Conservation (phyloP, 2,329 filamentous ascomycete genomes). For the Dactylellina haptotyla region DNA sequence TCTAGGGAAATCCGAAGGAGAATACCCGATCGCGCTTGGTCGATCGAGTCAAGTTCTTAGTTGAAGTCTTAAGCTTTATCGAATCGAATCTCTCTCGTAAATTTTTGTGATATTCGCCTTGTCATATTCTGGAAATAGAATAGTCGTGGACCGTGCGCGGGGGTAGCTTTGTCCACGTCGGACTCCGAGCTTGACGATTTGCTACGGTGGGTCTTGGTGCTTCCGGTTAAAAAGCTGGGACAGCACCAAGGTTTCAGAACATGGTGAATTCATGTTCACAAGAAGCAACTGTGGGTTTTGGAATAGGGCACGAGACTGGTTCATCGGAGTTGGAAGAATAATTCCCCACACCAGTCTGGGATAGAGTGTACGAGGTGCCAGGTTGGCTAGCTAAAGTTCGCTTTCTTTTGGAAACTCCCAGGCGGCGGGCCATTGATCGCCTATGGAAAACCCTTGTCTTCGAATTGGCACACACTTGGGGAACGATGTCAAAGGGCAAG, state of each 20-base stretch:
- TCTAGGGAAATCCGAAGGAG: background rate
- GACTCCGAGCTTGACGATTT: conserved; percentile 29
- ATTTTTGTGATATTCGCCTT: conserved; percentile 24
- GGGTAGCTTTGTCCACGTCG: conserved; percentile 35
- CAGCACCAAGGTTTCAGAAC: conserved; percentile 53
- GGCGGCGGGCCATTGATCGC: conserved; percentile 45
- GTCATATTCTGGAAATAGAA: conserved; percentile 21
- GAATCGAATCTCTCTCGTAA: conserved; percentile 12
- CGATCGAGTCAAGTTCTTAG: background rate
- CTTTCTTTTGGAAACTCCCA: conserved; percentile 28
- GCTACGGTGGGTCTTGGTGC: conserved; percentile 41
- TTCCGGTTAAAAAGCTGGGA: conserved; percentile 53
- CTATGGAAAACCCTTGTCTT: conserved; percentile 41
- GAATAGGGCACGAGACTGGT: conserved; percentile 51
- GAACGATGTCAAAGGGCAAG: conserved; percentile 6
- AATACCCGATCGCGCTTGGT: conserved; percentile 2
- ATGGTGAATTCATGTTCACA: conserved; percentile 29
- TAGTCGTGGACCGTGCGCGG: conserved; percentile 39
- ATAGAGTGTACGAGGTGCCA: conserved; percentile 51
- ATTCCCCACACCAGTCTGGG: conserved; percentile 54
- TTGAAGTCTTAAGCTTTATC: background rate
- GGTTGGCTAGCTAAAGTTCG: conserved; percentile 30
- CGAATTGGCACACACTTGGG: conserved; percentile 49
- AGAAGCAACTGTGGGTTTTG: conserved; percentile 30
- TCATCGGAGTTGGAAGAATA: conserved; percentile 55